phyloP scores from a whole-genome alignment of 1,284 basidiomycete species.

The Pterula multifida region DNA sequence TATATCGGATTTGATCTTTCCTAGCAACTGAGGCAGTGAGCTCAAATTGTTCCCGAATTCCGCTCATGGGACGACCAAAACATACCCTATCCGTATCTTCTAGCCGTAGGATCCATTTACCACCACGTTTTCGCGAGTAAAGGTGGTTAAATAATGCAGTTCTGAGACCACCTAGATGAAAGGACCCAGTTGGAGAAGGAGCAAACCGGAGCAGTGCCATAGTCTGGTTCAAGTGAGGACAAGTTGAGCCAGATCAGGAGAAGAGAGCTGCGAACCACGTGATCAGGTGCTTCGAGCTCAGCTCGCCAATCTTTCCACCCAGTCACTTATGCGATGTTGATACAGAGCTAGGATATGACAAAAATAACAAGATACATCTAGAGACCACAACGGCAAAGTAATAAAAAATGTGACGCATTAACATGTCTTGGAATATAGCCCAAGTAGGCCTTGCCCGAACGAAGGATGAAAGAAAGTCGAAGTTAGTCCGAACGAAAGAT shows the following conservation, averaged over 20 bases:
- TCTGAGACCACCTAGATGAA: conserved; percentile 93
- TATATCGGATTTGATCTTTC: conserved; percentile 51
- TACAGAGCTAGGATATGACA: no score
- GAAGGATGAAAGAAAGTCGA: no score
- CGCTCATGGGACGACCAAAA: no score
- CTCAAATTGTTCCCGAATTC: no score
- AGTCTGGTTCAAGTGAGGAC: background rate
- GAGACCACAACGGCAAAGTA: no score
- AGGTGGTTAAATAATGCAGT: conserved; percentile 94
- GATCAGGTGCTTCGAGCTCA: background rate
- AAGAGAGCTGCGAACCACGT: no score
- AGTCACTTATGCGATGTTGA: background rate
- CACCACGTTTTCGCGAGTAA: conserved; percentile 68
- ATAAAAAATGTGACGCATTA: no score
- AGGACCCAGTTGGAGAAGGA: conserved; percentile 89
- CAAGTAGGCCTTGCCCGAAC: no score
- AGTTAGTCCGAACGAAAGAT: no score
- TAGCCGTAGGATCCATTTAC: conserved; percentile 85
- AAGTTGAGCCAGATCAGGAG: no score
- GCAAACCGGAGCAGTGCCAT: conserved; percentile 83
- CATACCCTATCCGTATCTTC: conserved; percentile 90
- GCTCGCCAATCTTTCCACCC: background rate
- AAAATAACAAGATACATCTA: no score
- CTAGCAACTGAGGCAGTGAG: conserved; percentile 74
- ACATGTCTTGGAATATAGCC: no score